Evolutionary conservation across 2,329 filamentous ascomycete species (phyloP).

Genomic region (Aspergillus calidoustus): DNA sequence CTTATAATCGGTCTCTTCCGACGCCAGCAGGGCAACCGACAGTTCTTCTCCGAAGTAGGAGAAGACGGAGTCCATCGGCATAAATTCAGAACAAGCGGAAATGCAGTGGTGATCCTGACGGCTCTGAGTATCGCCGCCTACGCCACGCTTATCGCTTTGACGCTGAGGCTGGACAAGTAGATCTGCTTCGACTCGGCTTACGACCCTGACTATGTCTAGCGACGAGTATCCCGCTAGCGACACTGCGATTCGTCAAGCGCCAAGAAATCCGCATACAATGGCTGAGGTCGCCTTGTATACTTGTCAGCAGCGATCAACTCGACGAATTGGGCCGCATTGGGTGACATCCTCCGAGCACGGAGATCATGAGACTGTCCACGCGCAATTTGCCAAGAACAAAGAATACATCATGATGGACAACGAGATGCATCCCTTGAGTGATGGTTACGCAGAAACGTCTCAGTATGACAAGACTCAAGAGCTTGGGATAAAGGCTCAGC

Average conservation of each 20-base stretch:
- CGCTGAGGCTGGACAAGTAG: conserved; percentile 52
- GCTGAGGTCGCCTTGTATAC: neutral
- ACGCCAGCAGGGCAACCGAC: conserved; percentile 86
- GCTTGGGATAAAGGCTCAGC: neutral
- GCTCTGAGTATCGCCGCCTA: conserved; percentile 67
- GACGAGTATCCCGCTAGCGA: neutral
- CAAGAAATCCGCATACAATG: conserved; percentile 32
- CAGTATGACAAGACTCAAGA: neutral
- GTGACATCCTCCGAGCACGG: conserved; percentile 13
- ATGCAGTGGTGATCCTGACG: conserved; percentile 67
- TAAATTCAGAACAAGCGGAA: conserved; percentile 68
- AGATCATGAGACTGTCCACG: conserved; percentile 20
- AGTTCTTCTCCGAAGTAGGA: conserved; percentile 74
- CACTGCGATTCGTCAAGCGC: conserved; percentile 38
- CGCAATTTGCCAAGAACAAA: conserved; percentile 15
- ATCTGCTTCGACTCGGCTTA: neutral
- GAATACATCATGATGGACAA: conserved; percentile 6
- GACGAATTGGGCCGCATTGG: neutral
- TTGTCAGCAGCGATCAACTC: neutral
- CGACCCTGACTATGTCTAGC: neutral
- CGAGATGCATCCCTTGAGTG: neutral
- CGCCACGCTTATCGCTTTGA: conserved; percentile 63
- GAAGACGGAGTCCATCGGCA: conserved; percentile 65
- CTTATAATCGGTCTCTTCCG: conserved; percentile 83
- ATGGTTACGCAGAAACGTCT: conserved; percentile 5